Conservation (phyloP, 2,329 filamentous ascomycete genomes). For the Xenosphaeropsis pyriputrescens region DNA sequence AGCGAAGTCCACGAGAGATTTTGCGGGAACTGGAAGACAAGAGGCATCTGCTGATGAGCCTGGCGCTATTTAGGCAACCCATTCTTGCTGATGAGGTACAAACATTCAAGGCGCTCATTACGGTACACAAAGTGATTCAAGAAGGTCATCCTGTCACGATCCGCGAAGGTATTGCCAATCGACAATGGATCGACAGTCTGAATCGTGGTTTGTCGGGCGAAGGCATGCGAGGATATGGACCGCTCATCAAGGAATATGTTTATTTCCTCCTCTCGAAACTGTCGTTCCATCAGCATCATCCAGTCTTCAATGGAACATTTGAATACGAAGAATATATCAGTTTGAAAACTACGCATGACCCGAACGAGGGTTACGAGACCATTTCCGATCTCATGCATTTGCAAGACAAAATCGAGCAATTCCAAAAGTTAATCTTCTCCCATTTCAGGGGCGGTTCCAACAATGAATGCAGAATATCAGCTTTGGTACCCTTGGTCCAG, state of each 20-base stretch:
- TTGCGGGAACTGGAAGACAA: neutral
- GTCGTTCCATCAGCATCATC: slow-evolving; percentile 90
- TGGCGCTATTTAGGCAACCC: slow-evolving; percentile 56
- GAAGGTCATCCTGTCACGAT: slow-evolving; percentile 85
- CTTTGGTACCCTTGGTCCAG: slow-evolving; percentile 82
- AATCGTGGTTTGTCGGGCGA: slow-evolving; percentile 72
- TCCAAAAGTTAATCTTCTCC: slow-evolving; percentile 96
- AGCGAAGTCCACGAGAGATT: neutral
- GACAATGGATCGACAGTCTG: slow-evolving; percentile 84
- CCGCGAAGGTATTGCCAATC: slow-evolving; percentile 77
- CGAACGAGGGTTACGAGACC: slow-evolving; percentile 94
- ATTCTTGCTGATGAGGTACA: slow-evolving; percentile 96
- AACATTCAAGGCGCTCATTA: slow-evolving; percentile 97
- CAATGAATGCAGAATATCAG: slow-evolving; percentile 93
- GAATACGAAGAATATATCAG: slow-evolving; percentile 99
- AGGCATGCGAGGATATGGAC: slow-evolving; percentile 78
- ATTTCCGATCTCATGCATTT: slow-evolving; percentile 93
- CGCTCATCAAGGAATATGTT: slow-evolving; percentile 92
- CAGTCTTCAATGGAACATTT: slow-evolving; percentile 96
- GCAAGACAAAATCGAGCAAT: slow-evolving; percentile 96
- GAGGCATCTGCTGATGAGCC: slow-evolving; percentile 5
- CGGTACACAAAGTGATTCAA: slow-evolving; percentile 92
- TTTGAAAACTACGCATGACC: slow-evolving; percentile 94
- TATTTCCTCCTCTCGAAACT: slow-evolving; percentile 90
- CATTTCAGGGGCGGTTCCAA: slow-evolving; percentile 85